Evolutionary conservation across 805 yeast genomes (phyloP), one percentile per base, ranked within the genome.

Genomic region (Cyberlindnera bimundalis): DNA sequence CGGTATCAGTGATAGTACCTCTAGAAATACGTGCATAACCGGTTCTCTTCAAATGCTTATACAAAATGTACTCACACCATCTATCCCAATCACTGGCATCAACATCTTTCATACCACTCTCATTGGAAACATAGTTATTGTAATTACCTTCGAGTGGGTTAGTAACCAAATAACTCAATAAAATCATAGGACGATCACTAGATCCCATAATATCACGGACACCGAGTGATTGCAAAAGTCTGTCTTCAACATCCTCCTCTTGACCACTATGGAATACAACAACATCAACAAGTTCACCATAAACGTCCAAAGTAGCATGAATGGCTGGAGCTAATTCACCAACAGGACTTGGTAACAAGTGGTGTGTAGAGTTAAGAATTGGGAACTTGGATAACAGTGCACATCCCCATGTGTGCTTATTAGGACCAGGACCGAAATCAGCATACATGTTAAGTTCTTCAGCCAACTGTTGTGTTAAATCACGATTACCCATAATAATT

Each of bases 251-350:
- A 60, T 93, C 99, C 68, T 93, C 98, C 62, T 93, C 98, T 66
- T 93, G 99, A 4, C 99, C 99, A 33, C 93, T 79, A 62, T 93
- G 99, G 84, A 93, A 93, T 18, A 93, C 99, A 43, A 93, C 91
- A 18, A 93, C 86, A 61, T 93, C 99, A 6, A 93, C 85, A 16
- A 71, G 60, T 54, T 81, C 83, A 11, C 96, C 96, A 63, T 89
- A 90, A 27, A 93, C 84, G 51, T 89, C 91, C 47, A 93, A 68
- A 1, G 97, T 91, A 3, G 99, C 99, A 61, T 85, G 96, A 51
- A 93, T 93, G 1, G 97, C 98, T 5, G 99, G 99, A 0, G 99
- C 99, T 39, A 93, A 71, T 68, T 93, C 99, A 14, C 99, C 99
- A 24, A 86, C 96, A 2, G 99, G 99, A 6, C 96, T 86, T 4